Evolutionary conservation across 2,329 filamentous ascomycete species (phyloP).

Genomic region (Neopestalotiopsis rosae): DNA sequence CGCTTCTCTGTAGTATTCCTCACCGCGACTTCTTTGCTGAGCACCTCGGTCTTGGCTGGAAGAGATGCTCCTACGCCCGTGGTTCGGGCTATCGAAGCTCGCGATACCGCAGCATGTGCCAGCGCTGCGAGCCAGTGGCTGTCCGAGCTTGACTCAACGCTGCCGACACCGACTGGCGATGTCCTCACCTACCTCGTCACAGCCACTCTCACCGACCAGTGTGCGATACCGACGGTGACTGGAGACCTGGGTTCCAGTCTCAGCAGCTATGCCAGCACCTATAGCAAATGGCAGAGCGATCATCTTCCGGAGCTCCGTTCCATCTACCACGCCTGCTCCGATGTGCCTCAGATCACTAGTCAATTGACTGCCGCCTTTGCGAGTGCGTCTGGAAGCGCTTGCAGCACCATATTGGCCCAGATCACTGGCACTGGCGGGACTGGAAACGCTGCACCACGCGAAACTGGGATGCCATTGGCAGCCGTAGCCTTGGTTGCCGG

Average conservation of each 20-base stretch:
- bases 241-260: not conserved
- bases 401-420: constrained; percentile 10
- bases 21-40: not conserved
- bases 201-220: constrained; percentile 1
- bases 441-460: constrained; percentile 10
- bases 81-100: not conserved
- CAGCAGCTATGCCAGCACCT: constrained; percentile 9
- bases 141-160: not conserved
- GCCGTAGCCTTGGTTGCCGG: constrained; percentile 7
- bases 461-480: constrained; percentile 6
- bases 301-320: constrained; percentile 1
- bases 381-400: not conserved
- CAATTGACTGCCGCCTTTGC: constrained; percentile 5
- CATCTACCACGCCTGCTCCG: constrained; percentile 11
- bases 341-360: constrained; percentile 5
- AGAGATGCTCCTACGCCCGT: not conserved
- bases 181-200: constrained; percentile 10
- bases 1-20: constrained; percentile 5
- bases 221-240: constrained; percentile 4
- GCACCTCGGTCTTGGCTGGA: not conserved
- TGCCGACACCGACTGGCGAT: constrained; percentile 1
- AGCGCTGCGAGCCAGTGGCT: constrained; percentile 7
- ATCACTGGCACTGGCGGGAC: not conserved
- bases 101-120: constrained; percentile 2
- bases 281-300: constrained; percentile 6